Conservation (phyloP, 2,329 filamentous ascomycete species). For the Aspergillus sp. region DNA sequence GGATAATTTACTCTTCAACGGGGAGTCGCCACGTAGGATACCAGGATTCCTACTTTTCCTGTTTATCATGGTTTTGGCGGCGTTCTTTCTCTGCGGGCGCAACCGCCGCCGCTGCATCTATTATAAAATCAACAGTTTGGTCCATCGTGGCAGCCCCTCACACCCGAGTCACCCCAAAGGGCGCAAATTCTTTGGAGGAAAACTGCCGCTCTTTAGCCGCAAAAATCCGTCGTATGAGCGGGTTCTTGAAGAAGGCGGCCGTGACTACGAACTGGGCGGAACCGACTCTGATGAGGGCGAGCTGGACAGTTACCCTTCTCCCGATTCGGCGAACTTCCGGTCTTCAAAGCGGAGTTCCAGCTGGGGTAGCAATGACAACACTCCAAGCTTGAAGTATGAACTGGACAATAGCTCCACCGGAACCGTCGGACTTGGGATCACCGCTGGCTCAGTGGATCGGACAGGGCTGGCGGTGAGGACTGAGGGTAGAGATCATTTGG, state of each 20-base stretch:
- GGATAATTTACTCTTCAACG: constrained; percentile 55
- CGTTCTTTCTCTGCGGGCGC: constrained; percentile 68
- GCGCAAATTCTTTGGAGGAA: constrained; percentile 57
- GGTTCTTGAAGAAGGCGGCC: constrained; percentile 67
- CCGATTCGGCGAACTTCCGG: constrained; percentile 44
- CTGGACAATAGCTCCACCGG: constrained; percentile 33
- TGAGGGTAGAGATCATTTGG: constrained; percentile 73
- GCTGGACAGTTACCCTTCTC: constrained; percentile 57
- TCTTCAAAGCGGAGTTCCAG: constrained; percentile 38
- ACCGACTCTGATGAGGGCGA: constrained; percentile 44
- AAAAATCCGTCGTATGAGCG: constrained; percentile 59
- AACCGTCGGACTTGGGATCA: constrained; percentile 29
- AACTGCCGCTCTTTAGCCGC: constrained; percentile 31
- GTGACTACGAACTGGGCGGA: constrained; percentile 69
- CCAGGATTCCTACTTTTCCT: constrained; percentile 71
- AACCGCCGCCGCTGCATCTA: constrained; percentile 59
- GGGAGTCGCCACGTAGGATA: constrained; percentile 57
- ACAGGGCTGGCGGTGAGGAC: constrained; percentile 70
- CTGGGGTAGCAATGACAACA: constrained; percentile 21
- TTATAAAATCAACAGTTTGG: constrained; percentile 40
- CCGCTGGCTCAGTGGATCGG: constrained; percentile 42
- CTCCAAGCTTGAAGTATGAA: constrained; percentile 28
- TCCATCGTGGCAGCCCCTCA: constrained; percentile 22
- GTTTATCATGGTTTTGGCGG: constrained; percentile 58
- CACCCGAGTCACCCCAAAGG: constrained; percentile 24